Conservation (phyloP, 345 rosid species). For the Microcos paniculata region DNA sequence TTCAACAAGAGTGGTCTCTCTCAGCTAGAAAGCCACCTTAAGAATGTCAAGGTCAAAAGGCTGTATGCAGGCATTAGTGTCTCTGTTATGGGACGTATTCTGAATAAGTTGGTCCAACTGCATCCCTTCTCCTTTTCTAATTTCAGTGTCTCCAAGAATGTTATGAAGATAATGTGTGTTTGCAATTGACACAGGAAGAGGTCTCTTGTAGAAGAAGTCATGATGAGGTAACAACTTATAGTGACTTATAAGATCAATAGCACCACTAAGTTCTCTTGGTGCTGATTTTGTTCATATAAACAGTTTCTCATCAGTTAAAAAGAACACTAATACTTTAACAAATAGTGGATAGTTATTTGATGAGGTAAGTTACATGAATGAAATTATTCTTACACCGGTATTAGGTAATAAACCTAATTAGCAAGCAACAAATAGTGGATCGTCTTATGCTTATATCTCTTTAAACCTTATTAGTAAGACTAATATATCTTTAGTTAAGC, state of each 20-base stretch:
- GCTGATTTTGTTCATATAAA: conserved; percentile 38
- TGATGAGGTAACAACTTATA: conserved; percentile 69
- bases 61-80: conserved; percentile 44
- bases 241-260: conserved; percentile 79
- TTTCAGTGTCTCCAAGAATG: conserved; percentile 80
- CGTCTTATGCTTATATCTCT: neutral
- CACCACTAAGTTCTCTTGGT: conserved; percentile 76
- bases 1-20: conserved; percentile 61
- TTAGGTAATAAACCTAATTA: neutral
- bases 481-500: too few species aligned
- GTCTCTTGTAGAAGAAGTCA: conserved; percentile 81
- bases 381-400: too few species aligned
- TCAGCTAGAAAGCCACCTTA: conserved; percentile 69
- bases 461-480: neutral
- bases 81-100: conserved; percentile 41
- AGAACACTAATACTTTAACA: too few species aligned
- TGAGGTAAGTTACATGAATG: too few species aligned
- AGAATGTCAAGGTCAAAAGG: conserved; percentile 78
- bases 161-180: conserved; percentile 76
- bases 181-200: conserved; percentile 74
- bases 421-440: neutral
- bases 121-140: conserved; percentile 93
- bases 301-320: conserved; percentile 11
- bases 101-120: conserved; percentile 76
- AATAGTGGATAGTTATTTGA: too few species aligned